Evolutionary conservation across 345 rosid genomes (phyloP).

Genomic region (Eucalyptus camaldulensis): DNA sequence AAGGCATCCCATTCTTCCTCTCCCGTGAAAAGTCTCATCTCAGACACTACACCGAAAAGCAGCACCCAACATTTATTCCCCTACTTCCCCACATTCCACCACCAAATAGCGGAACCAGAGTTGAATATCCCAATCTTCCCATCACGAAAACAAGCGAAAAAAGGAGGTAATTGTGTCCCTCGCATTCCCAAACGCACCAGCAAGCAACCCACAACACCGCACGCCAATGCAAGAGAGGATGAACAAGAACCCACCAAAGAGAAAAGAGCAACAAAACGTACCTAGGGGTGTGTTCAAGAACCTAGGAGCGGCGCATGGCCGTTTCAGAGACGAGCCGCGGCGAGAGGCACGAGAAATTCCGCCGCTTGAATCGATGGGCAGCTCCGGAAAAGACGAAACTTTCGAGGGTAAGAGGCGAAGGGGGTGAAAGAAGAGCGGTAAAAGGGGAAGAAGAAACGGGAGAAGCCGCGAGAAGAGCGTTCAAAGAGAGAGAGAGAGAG

Average conservation of each 20-base stretch:
- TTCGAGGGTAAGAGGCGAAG: not conserved
- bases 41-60: not conserved
- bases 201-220: not conserved
- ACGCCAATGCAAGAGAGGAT: not conserved
- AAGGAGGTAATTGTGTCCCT: not conserved
- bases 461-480: slow-evolving; percentile 6
- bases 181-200: not conserved
- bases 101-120: not conserved
- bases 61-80: not conserved
- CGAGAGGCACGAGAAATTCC: not conserved
- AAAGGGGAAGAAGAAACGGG: not conserved
- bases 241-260: not conserved
- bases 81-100: not conserved
- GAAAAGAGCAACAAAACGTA: not conserved
- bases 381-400: not conserved
- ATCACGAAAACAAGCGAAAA: not conserved
- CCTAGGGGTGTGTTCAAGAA: not conserved
- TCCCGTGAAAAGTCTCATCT: not conserved
- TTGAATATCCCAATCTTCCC: not conserved
- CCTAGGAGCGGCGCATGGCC: not conserved
- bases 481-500: not conserved
- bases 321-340: not conserved
- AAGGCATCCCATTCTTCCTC: not conserved
- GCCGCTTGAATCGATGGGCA: not conserved
- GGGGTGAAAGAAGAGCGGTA: not conserved